Conservation (phyloP, 1,284 basidiomycete genomes). For the Puccinia novopanici region DNA sequence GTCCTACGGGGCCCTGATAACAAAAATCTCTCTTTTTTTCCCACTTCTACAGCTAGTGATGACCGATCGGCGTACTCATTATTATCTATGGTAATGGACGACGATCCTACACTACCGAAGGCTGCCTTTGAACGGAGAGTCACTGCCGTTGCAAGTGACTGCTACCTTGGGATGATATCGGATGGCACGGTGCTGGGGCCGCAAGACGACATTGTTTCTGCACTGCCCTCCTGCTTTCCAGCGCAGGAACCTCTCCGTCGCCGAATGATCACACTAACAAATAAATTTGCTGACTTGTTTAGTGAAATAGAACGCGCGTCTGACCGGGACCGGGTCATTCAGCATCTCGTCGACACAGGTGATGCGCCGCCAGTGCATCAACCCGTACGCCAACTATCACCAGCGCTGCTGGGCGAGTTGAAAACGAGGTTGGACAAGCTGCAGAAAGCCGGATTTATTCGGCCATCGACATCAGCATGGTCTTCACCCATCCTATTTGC, state of each 20-base stretch:
- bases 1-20: neutral
- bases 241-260: neutral
- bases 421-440: neutral
- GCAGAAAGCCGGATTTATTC: slow-evolving; percentile 18
- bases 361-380: slow-evolving; percentile 7
- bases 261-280: neutral
- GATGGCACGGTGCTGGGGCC: neutral
- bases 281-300: neutral
- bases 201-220: neutral
- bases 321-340: neutral
- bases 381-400: neutral
- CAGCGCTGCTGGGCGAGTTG: neutral
- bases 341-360: too few species aligned
- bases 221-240: neutral
- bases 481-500: slow-evolving; percentile 14
- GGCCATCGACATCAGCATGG: slow-evolving; percentile 20
- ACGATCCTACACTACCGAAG: neutral
- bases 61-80: too few species aligned
- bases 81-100: neutral
- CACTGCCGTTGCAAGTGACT: neutral
- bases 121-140: neutral
- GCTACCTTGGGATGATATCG: too few species aligned
- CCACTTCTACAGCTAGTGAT: neutral
- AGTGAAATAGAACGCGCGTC: neutral
- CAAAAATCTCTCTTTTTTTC: neutral